Conservation (phyloP, 352 stramenopile species). For the Phytophthora fragariae region DNA sequence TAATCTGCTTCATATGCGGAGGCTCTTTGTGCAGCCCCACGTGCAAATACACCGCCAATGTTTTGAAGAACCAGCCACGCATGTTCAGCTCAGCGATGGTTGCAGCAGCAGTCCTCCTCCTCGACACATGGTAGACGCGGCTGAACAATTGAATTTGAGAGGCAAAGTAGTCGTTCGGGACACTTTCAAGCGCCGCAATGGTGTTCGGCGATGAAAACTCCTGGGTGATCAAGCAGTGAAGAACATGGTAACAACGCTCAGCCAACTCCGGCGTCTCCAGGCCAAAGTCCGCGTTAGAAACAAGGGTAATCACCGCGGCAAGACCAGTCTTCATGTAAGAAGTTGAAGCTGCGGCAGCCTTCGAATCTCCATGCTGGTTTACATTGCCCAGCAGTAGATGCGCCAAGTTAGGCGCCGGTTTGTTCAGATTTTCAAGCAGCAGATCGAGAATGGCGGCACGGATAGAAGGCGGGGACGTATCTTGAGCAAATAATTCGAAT, state of each 20-base stretch:
- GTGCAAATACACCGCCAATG: slow-evolving; percentile 82
- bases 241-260: slow-evolving; percentile 70
- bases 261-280: slow-evolving; percentile 70
- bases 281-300: slow-evolving; percentile 76
- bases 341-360: slow-evolving; percentile 24
- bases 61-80: slow-evolving; percentile 88
- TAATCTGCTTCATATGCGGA: slow-evolving; percentile 74
- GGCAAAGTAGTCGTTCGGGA: slow-evolving; percentile 71
- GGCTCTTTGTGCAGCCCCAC: slow-evolving; percentile 72
- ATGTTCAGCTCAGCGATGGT: slow-evolving; percentile 74
- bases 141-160: slow-evolving; percentile 74
- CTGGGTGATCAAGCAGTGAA: slow-evolving; percentile 71
- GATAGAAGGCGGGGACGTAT: slow-evolving; percentile 55
- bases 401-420: slow-evolving; percentile 77
- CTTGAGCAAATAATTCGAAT: slow-evolving; percentile 57
- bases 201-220: slow-evolving; percentile 70
- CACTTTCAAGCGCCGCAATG: slow-evolving; percentile 64
- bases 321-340: slow-evolving; percentile 63
- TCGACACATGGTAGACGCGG: slow-evolving; percentile 51
- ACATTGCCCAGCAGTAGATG: slow-evolving; percentile 77
- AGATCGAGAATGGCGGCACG: slow-evolving; percentile 76
- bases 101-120: slow-evolving; percentile 44
- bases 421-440: slow-evolving; percentile 79
- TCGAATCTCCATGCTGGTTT: slow-evolving; percentile 46
- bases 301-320: slow-evolving; percentile 74